A percentile compares a stretch with the other conserved stretches of the same genome.
Conservation (phyloP, 306 rosid genomes). For the Inga laurina region DNA sequence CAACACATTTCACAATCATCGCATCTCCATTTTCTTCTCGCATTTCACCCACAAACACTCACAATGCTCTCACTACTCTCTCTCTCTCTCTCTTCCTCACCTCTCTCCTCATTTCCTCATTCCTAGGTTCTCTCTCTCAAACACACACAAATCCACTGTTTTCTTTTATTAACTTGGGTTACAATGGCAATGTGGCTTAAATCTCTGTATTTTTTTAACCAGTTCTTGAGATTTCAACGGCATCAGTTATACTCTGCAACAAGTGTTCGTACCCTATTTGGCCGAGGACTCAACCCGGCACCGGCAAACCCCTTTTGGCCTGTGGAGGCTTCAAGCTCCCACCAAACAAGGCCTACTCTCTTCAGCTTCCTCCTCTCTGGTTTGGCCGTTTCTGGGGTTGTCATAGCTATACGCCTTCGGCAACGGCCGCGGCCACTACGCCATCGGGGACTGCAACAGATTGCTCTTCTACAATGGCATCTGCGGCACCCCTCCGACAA, state of each 20-base stretch:
- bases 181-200: not conserved
- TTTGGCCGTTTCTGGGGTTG: constrained; percentile 99
- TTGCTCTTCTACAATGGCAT: too few relatives aligned
- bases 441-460: too few relatives aligned
- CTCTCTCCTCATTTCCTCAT: constrained; percentile 34
- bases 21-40: not conserved
- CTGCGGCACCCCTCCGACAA: too few relatives aligned
- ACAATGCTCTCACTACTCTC: constrained; percentile 1
- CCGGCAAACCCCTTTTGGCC: constrained; percentile 80
- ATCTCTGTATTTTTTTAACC: constrained; percentile 3
- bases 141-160: not conserved
- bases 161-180: not conserved
- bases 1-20: not conserved
- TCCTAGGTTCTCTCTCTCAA: constrained; percentile 42
- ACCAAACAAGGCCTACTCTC: constrained; percentile 58
- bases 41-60: not conserved
- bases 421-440: constrained; percentile 75
- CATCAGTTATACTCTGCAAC: constrained; percentile 57
- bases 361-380: constrained; percentile 79
- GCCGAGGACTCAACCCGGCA: constrained; percentile 91
- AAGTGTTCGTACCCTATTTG: constrained; percentile 87
- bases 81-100: constrained; percentile 39
- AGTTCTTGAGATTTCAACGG: constrained; percentile 45
- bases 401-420: constrained; percentile 80
- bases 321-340: constrained; percentile 83